Percentiles rank a stretch among this genome's conserved stretches.
phyloP scores from a whole-genome alignment of 257 asterid species.

The Anisodus tanguticus region DNA sequence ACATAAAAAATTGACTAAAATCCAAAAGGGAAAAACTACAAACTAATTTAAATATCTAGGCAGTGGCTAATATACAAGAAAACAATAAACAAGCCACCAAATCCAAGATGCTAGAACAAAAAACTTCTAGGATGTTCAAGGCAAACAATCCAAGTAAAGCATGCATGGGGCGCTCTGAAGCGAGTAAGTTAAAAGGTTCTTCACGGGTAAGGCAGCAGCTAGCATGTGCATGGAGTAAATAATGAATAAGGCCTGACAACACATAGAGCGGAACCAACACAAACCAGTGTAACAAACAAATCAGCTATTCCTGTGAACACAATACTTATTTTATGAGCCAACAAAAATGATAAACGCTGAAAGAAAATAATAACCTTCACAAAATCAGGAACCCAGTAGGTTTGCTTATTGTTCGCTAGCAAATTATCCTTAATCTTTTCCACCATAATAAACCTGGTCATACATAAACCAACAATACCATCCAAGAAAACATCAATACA shows the following conservation, averaged over 20 bases:
- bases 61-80: neutral
- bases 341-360: neutral
- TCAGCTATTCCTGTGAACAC: neutral
- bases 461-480: neutral
- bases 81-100: neutral
- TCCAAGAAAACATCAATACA: neutral
- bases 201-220: too few species aligned
- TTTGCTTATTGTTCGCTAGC: constrained; percentile 83
- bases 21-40: neutral
- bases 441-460: constrained; percentile 78
- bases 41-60: neutral
- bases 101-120: constrained; percentile 14
- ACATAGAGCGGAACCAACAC: constrained; percentile 4
- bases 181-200: too few species aligned
- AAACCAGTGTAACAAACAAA: neutral
- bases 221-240: neutral
- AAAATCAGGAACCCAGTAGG: constrained; percentile 97
- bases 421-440: constrained; percentile 91
- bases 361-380: constrained; percentile 58
- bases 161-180: neutral
- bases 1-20: neutral
- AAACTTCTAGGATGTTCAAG: neutral
- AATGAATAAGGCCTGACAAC: neutral
- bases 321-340: neutral
- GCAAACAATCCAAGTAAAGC: constrained; percentile 20